phyloP scores from a whole-genome alignment of 192 early-diverging fungal genomes.

The Entomortierella chlamydospora region DNA sequence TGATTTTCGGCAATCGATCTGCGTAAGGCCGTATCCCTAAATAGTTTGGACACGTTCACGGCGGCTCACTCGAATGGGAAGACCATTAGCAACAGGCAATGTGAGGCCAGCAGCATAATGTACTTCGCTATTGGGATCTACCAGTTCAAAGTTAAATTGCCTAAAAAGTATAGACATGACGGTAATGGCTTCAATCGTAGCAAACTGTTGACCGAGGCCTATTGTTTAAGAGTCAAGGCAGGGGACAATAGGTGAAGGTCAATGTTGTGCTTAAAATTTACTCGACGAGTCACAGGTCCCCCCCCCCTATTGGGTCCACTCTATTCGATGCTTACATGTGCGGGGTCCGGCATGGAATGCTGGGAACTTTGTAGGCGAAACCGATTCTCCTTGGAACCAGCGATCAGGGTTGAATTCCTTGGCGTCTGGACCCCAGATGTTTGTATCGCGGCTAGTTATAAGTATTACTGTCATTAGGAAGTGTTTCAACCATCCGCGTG shows the following conservation, averaged over 20 bases:
- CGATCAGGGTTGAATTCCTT: slow-evolving; percentile 57
- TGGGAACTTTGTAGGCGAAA: slow-evolving; percentile 57
- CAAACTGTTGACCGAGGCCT: slow-evolving; percentile 55
- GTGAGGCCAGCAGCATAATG: slow-evolving; percentile 32
- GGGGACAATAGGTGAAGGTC: too few species aligned
- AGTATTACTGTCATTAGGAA: too few species aligned
- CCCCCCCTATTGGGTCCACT: too few species aligned
- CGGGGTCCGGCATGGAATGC: slow-evolving; percentile 64
- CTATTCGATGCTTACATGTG: slow-evolving; percentile 57
- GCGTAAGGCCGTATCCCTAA: too few species aligned
- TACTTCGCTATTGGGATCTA: slow-evolving; percentile 23
- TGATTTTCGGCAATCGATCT: too few species aligned
- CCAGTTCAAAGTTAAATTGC: slow-evolving; percentile 51
- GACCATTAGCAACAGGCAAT: slow-evolving; percentile 15
- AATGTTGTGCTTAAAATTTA: too few species aligned
- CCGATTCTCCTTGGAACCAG: slow-evolving; percentile 53
- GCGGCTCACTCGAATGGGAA: slow-evolving; percentile 20
- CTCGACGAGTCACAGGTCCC: too few species aligned
- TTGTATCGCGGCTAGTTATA: slow-evolving; percentile 48
- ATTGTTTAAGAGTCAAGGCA: background rate
- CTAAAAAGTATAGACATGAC: slow-evolving; percentile 51
- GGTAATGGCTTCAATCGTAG: slow-evolving; percentile 56
- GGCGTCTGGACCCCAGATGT: slow-evolving; percentile 62
- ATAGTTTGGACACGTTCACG: background rate
- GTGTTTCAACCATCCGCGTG: too few species aligned